Base-by-base conservation (phyloP, 352 stramenopile genomes). In the Achlya hypogyna region DNA sequence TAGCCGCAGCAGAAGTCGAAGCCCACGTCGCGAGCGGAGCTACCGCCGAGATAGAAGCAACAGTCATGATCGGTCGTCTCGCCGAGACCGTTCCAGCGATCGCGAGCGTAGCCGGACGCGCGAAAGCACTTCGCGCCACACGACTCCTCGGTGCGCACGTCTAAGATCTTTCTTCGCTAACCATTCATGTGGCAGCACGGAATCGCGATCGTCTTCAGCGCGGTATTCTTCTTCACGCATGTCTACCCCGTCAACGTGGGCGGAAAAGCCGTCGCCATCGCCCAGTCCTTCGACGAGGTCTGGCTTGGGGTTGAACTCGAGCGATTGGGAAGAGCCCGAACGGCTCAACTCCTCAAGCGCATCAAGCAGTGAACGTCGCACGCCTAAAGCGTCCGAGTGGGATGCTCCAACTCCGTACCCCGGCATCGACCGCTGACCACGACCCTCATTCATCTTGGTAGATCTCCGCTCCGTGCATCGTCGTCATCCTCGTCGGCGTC, bases 261-360 rank as follows among this genome's bases (percentile, higher is more conserved):
- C 51, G 5, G 60, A 67, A 49, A 67, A 67, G 60, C 60, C 60
- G 22, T 67, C 60, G 18, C 60, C 60, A 34, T 42, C 60, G 18
- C 60, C 38, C 5, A 51, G 28, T 1, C n/a, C 29, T 8, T 53
- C 38, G 25, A 60, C 16, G 14, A 42, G 60, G 27, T 67, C 60
- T 20, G 60, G 60, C 12, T 29, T 69, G 42, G 69, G 70, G 28
- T 72, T 94, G 1, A 75, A 83, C 51, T 51, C 70, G 43, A 88
- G 76, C 69, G 86, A 94, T 38, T 94, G 86, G 86, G 86, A 92
- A 62, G 74, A 77, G 25, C 82, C 83, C 1, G 86, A 94, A 62
- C 78, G 70, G 18, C 72, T 94, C 4, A 76, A 78, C 45, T 85
- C 75, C n/a, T 64, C 69, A 4, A 75, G 49, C 62, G 83, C 75